phyloP scores from a whole-genome alignment of 202 grass and related monocot species.

The Setaria viridis region DNA sequence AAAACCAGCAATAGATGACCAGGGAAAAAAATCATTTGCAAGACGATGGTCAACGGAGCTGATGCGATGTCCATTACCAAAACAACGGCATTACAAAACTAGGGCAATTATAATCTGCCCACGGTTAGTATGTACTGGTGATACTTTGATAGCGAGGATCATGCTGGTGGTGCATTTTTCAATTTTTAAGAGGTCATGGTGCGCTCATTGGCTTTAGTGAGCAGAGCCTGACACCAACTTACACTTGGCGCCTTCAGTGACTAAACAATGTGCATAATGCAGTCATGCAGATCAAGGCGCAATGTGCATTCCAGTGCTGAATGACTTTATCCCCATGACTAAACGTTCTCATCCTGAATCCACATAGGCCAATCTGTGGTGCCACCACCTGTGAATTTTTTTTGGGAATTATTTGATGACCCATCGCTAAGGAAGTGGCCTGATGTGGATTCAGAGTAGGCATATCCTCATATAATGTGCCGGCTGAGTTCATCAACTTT shows the following conservation, averaged over 20 bases:
- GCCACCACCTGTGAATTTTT: neutral
- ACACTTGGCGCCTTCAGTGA: neutral
- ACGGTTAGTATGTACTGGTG: neutral
- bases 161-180: neutral
- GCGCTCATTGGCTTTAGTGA: slow-evolving; percentile 1
- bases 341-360: slow-evolving; percentile 35
- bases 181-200: neutral
- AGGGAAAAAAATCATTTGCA: neutral
- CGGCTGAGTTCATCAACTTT: slow-evolving; percentile 17
- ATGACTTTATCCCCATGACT: slow-evolving; percentile 28
- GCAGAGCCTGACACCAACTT: slow-evolving; percentile 11
- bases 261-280: slow-evolving; percentile 46
- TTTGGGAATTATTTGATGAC: slow-evolving; percentile 26
- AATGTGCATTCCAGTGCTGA: slow-evolving; percentile 19
- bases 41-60: neutral
- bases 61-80: neutral
- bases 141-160: neutral
- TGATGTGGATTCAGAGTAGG: slow-evolving; percentile 36
- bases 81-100: neutral
- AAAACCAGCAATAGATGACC: neutral
- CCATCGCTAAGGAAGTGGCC: neutral
- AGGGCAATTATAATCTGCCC: neutral
- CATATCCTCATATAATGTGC: neutral
- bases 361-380: neutral
- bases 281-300: neutral